These are phyloP conservation scores for Xylaria arbuscula DNA, from an alignment of 2,329 filamentous ascomycete genomes.

Conservation along the genomic window DNA sequence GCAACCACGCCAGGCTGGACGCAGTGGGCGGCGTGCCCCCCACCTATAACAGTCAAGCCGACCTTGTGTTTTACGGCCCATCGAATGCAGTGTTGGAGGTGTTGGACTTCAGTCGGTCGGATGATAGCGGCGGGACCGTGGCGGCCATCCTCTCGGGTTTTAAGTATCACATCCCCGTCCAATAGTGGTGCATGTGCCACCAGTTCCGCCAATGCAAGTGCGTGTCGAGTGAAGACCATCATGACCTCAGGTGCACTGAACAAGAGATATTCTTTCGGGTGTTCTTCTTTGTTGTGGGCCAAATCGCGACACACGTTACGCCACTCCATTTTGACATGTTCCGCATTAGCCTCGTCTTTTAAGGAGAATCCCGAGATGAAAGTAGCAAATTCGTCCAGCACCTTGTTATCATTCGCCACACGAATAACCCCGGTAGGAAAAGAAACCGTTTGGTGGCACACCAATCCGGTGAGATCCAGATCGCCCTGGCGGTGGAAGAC, in stretches of 20 bases:
- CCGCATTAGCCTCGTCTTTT: slow-evolving; percentile 48
- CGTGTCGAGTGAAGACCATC: slow-evolving; percentile 60
- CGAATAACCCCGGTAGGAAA: slow-evolving; percentile 59
- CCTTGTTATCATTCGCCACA: slow-evolving; percentile 58
- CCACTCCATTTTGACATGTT: slow-evolving; percentile 56
- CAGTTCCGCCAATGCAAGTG: slow-evolving; percentile 58
- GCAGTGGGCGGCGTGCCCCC: slow-evolving; percentile 71
- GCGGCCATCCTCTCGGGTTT: slow-evolving; percentile 63
- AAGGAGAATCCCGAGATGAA: slow-evolving; percentile 63
- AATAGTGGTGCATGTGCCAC: slow-evolving; percentile 54
- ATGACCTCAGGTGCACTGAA: slow-evolving; percentile 64
- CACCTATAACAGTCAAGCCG: slow-evolving; percentile 64
- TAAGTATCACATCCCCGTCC: slow-evolving; percentile 52
- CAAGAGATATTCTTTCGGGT: slow-evolving; percentile 53
- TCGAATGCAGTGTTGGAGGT: slow-evolving; percentile 65
- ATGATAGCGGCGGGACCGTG: slow-evolving; percentile 58
- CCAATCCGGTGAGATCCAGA: slow-evolving; percentile 60
- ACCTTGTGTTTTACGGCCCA: slow-evolving; percentile 64
- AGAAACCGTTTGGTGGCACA: slow-evolving; percentile 58
- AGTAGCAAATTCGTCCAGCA: slow-evolving; percentile 62
- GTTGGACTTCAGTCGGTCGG: slow-evolving; percentile 57
- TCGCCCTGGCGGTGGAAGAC: slow-evolving; percentile 65
- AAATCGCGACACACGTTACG: slow-evolving; percentile 63
- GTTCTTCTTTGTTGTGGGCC: slow-evolving; percentile 53
- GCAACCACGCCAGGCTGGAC: slow-evolving; percentile 63